Evolutionary conservation across 2,329 filamentous ascomycete genomes (phyloP).

Genomic region (Aspergillus puulaauensis): DNA sequence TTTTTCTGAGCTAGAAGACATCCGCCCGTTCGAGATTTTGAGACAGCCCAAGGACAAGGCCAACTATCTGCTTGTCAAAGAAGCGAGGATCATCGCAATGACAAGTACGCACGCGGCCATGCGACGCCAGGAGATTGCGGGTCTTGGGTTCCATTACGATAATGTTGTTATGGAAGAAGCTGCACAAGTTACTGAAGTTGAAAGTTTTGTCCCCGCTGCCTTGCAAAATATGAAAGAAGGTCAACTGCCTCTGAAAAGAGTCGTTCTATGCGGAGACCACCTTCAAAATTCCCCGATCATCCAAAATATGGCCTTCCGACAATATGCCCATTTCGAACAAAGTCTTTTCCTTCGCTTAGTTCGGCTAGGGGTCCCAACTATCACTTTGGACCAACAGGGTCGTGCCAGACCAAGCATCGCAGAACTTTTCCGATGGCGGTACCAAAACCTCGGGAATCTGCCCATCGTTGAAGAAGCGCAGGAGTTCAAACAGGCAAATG

Average conservation of each 20-base stretch:
- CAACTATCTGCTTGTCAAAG: conserved; percentile 91
- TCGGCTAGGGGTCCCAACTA: conserved; percentile 85
- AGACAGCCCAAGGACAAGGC: conserved; percentile 86
- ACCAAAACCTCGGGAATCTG: conserved; percentile 75
- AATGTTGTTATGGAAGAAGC: conserved; percentile 99
- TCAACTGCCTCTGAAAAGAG: conserved; percentile 74
- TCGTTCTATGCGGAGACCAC: conserved; percentile 93
- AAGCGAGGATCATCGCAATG: conserved; percentile 98
- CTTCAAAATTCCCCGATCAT: conserved; percentile 95
- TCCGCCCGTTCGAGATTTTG: conserved; percentile 91
- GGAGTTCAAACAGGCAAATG: conserved; percentile 80
- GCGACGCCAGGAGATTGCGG: conserved; percentile 83
- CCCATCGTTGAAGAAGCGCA: conserved; percentile 66
- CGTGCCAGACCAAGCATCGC: conserved; percentile 85
- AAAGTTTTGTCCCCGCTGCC: conserved; percentile 93
- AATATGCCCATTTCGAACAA: conserved; percentile 95
- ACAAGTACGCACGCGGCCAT: conserved; percentile 98
- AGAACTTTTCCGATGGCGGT: conserved; percentile 90
- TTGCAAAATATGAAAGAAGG: conserved; percentile 78
- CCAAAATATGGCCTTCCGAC: conserved; percentile 88
- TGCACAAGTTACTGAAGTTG: conserved; percentile 94
- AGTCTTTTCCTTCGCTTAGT: conserved; percentile 90
- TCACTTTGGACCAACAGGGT: conserved; percentile 89
- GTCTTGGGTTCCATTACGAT: conserved; percentile 94
- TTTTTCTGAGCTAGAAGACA: conserved; percentile 88